Evolutionary conservation across 345 rosid genomes (phyloP), one percentile per base, ranked within the genome.

Genomic region (Erysimum cheiranthoides): DNA sequence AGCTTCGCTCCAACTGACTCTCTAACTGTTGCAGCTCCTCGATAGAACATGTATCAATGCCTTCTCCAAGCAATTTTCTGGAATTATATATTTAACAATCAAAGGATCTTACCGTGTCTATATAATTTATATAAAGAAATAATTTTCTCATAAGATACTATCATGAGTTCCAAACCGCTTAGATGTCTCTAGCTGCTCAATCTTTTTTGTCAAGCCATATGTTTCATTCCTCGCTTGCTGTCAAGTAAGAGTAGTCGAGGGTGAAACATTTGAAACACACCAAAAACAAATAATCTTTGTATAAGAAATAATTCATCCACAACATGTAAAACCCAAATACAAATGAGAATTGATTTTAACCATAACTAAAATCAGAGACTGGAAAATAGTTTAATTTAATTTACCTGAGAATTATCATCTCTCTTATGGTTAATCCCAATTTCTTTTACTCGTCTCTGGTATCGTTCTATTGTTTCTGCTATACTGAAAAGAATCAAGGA

Each of bases 11-110:
- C 80, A 92, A 14, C 69, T 95, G 96, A 74, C 69, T 89, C 82
- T 92, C 99, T 32, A 89, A 36, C 49, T 85, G 89, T 61, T 82
- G 82, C 17, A 95, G 84, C 71, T 95, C 97, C 60, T 86, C 90
- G 16, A 78, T 27, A 8, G 92, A 79, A 71, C 93, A 90, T 34
- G 63, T 39, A 63, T 83, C 93, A 71, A 92, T 75, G 36, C 85
- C 91, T 65, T 84, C 84, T 79, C 99, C 99, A 14, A 86, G 34
- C 32, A 95, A 67, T 71, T 89, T 92, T 39, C 98, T 91, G 80
- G 73, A 30, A 58, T 32, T 25, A n/a, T n/a, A n/a, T n/a, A n/a
- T 56, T 21, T 6, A 12, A 45, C 56, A 35, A 32, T 45, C 21
- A 45, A 66, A 73, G 6, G 16, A 8, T 13, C 21, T 30, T 31